Percentiles rank a stretch among this genome's conserved stretches.
These are phyloP conservation scores for Naganishia cerealis DNA, from an alignment of 1,284 basidiomycete species.

Conservation along the genomic window DNA sequence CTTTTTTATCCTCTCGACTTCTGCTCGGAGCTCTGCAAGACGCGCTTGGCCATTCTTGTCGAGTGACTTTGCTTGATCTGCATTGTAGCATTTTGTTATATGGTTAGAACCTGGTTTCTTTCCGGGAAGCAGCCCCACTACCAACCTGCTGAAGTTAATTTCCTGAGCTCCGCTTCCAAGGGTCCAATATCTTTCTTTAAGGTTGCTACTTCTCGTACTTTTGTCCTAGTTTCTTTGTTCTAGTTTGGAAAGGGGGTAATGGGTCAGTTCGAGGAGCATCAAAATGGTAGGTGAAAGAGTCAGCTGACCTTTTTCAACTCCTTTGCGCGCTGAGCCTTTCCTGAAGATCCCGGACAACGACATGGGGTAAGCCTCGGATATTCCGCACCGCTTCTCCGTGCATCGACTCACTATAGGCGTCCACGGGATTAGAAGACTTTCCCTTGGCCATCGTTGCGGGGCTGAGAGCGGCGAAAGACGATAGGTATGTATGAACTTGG, in stretches of 20 bases:
- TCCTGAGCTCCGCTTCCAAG: constrained; percentile 49
- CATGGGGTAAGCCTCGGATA: constrained; percentile 27
- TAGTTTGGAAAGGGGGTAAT: constrained; percentile 45
- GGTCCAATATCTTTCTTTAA: constrained; percentile 85
- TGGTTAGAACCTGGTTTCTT: not conserved
- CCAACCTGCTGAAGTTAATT: constrained; percentile 43
- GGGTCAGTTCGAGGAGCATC: constrained; percentile 1
- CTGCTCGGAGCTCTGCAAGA: constrained; percentile 64
- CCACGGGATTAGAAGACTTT: constrained; percentile 78
- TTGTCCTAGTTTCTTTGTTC: constrained; percentile 79
- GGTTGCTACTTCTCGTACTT: constrained; percentile 74
- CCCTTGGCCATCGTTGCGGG: constrained; percentile 71
- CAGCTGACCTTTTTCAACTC: constrained; percentile 81
- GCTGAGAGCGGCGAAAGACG: not conserved
- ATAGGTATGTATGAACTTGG: not conserved
- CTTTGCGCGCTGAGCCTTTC: constrained; percentile 81
- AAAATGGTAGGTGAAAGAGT: not conserved
- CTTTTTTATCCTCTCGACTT: constrained; percentile 73
- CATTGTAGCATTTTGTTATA: not conserved
- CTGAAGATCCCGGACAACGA: constrained; percentile 52
- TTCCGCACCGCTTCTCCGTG: not conserved
- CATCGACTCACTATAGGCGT: constrained; percentile 67
- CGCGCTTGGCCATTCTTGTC: constrained; percentile 45
- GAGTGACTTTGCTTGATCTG: constrained; percentile 38
- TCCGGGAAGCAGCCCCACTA: not conserved